Evolutionary conservation across 768 basidiomycete genomes (phyloP).

Genomic region (Calocera cornea): DNA sequence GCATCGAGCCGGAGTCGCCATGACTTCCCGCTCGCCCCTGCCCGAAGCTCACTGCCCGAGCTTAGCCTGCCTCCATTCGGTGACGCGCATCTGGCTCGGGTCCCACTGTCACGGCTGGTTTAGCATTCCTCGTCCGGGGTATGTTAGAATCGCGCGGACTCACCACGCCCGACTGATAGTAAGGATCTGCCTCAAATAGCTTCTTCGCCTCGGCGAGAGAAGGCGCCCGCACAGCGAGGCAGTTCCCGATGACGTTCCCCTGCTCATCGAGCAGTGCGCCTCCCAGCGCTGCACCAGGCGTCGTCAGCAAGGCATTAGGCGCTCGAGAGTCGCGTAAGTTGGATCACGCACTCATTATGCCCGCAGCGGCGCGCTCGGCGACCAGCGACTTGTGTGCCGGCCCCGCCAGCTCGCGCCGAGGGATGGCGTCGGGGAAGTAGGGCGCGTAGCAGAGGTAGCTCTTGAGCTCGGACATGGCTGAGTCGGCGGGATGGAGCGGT

Average conservation of each 20-base stretch:
- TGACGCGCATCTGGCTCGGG: neutral
- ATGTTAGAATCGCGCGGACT: neutral
- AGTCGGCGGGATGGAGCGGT: neutral
- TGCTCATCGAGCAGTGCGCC: neutral
- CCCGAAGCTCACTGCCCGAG: too few relatives aligned
- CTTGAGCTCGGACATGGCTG: neutral
- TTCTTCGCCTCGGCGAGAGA: neutral
- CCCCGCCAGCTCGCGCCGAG: neutral
- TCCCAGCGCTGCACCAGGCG: neutral
- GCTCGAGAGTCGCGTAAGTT: neutral
- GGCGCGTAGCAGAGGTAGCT: neutral
- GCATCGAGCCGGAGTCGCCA: too few relatives aligned
- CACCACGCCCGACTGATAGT: neutral
- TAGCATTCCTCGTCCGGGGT: neutral
- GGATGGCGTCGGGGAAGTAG: neutral
- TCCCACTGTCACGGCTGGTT: neutral
- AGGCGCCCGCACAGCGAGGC: neutral
- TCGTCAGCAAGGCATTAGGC: neutral
- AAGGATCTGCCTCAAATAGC: neutral
- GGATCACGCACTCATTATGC: neutral
- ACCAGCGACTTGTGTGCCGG: neutral
- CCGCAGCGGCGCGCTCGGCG: neutral
- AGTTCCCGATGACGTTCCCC: conserved; percentile 2
- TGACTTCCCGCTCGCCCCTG: too few relatives aligned
- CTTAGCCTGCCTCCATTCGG: conserved; percentile 1